Base-by-base conservation (phyloP, 164 flowering plant genomes). In the Aristolochia californica region DNA sequence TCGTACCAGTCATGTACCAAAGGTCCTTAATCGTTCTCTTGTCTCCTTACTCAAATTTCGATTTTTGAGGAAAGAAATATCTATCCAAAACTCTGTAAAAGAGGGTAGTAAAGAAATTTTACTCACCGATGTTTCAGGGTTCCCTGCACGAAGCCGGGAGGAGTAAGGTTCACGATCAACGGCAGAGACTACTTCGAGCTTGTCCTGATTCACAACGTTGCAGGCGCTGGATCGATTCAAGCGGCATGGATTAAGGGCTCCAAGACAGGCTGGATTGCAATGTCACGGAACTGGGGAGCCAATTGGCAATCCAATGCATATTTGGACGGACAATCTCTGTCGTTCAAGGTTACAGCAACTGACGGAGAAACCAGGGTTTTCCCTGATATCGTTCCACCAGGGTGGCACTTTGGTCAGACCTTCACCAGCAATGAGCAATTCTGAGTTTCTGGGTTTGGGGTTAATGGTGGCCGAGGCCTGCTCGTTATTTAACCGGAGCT, bases 251-350 rank as follows among this genome's bases (percentile, higher is more conserved):
- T 91, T 63, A 87, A 80, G 67, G 93, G 98, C 20, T 75, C 95
- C 1, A 61, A 59, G 16, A 77, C 85, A 0, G 69, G 60, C 0
- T 91, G 97, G 98, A 54, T 75, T 73, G 47, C 80, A 2, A 78
- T 93, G 98, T 82, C 97, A 0, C 82, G 94, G 70, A 93, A 93
- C 56, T 89, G 98, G 98, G 97, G 97, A 27, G 86, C 93, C 16
- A 87, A 85, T 58, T 93, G 97, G 96, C 97, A 88, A 53, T 83
- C 96, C 20, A 81, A 79, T 47, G 53, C 89, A 1, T 80, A 78
- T 53, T 83, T 89, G 9, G 74, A 82, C 55, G 94, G 89, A 13
- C 94, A 93, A 66, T 62, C 97, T 1, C 71, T 93, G n/a, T 85
- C 97, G 23, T 93, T 87, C 79, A 69, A 58, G 72, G 72, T 87